Evolutionary conservation across 108 stramenopile species (phyloP), one percentile per base, ranked within the genome.

Genomic region (Chaetoceros tenuissimus): DNA sequence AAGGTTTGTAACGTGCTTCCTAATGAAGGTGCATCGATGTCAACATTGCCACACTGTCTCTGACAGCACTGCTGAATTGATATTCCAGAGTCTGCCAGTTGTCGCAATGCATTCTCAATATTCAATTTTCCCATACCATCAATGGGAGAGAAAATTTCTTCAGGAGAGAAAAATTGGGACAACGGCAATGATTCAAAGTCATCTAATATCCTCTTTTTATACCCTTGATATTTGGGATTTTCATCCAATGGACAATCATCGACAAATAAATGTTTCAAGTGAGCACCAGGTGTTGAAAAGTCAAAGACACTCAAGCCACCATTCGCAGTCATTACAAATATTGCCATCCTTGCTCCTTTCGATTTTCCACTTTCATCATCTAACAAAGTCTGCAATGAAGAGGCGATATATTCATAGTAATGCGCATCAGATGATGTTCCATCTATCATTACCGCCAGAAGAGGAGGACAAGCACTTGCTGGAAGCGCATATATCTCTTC

Each of bases 381-480:
- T 61, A 75, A 31, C 69, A 73, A 19, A 56, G 62, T 18, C 57
- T 53, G 34, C 28, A 58, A 3, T 3, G 20, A 28, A 25, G n/a
- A 50, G 2, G 28, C 19, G 24, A 28, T 48, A 28, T 0, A 27
- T 20, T 55, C 18, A 50, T 59, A 54, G 19, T 62, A 44, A 24
- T 31, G 8, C 45, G 43, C n/a, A 20, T 46, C 47, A 40, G 18
- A 40, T 13, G 53, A 45, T 51, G 67, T 26, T 1, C 71, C 77
- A 59, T 82, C 81, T 20, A 82, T 48, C 0, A 79, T 60, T 53
- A 79, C 56, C 59, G 71, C 73, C 72, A 73, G 76, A 2, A 82
- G 57, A 20, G 77, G 77, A 8, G 81, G 81, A 76, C 77, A 78
- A 0, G 57, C 53, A 57, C 53, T 71, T 53, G 76, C 76, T 3